Evolutionary conservation across 2,329 filamentous ascomycete genomes (phyloP).

Genomic region (Thelonectria rubi): DNA sequence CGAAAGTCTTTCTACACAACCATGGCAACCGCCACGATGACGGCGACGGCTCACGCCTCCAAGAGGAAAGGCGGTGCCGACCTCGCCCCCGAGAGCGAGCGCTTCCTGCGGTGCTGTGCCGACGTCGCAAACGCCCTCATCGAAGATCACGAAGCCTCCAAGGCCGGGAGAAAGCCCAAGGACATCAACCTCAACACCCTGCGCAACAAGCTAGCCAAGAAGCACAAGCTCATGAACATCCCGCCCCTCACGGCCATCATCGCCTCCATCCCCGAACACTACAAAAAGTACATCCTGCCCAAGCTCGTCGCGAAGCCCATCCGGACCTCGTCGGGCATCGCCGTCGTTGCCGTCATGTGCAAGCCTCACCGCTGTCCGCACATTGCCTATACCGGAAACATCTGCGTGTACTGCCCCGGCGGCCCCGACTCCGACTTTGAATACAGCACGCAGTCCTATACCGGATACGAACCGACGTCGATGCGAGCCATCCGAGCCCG

Average conservation of each 20-base stretch:
- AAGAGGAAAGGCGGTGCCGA: slow-evolving; percentile 76
- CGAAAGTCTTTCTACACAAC: not conserved
- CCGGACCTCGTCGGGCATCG: slow-evolving; percentile 93
- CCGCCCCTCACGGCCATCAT: slow-evolving; percentile 97
- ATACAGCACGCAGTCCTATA: slow-evolving; percentile 98
- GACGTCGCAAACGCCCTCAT: slow-evolving; percentile 95
- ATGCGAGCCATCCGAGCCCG: slow-evolving; percentile 97
- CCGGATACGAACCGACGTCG: slow-evolving; percentile 96
- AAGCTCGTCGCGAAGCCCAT: slow-evolving; percentile 98
- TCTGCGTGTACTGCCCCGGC: slow-evolving; percentile 98
- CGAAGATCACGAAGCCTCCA: slow-evolving; percentile 87
- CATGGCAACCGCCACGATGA: slow-evolving; percentile 68
- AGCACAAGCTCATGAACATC: slow-evolving; percentile 87
- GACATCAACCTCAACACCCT: slow-evolving; percentile 94
- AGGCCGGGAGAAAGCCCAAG: slow-evolving; percentile 77
- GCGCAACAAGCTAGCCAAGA: slow-evolving; percentile 88
- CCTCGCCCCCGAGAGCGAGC: slow-evolving; percentile 90
- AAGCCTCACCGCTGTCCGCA: slow-evolving; percentile 98
- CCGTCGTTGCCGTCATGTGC: slow-evolving; percentile 99
- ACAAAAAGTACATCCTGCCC: slow-evolving; percentile 98
- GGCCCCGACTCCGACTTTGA: slow-evolving; percentile 98
- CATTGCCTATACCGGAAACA: slow-evolving; percentile 98
- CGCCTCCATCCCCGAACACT: slow-evolving; percentile 97
- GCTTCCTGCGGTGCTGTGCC: slow-evolving; percentile 91
- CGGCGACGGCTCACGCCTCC: slow-evolving; percentile 64